These are phyloP conservation scores for Saturnispora gosingensis DNA, from an alignment of 805 yeast species.

Conservation along the genomic window DNA sequence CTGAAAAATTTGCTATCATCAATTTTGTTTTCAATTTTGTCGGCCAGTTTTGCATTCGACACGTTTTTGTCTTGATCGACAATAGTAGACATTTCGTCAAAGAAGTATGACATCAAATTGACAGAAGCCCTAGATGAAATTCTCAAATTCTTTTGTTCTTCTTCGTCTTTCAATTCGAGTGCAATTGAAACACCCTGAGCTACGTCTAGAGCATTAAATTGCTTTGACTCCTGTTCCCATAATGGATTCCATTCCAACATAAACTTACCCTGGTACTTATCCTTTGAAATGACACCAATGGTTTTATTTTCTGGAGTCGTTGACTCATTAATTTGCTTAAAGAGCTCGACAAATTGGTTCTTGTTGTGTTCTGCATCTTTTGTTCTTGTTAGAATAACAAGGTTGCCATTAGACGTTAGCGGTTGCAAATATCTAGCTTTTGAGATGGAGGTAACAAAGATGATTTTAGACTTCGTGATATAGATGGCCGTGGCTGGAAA, in stretches of 20 bases:
- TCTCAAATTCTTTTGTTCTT: slow-evolving; percentile 55
- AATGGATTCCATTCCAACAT: slow-evolving; percentile 66
- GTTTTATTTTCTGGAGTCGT: slow-evolving; percentile 29
- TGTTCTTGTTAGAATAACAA: slow-evolving; percentile 60
- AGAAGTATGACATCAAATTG: slow-evolving; percentile 70
- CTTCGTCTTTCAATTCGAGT: slow-evolving; percentile 70
- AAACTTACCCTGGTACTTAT: slow-evolving; percentile 74
- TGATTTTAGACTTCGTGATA: slow-evolving; percentile 48
- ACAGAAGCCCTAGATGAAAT: slow-evolving; percentile 71
- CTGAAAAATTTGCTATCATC: slow-evolving; percentile 68
- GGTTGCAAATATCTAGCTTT: slow-evolving; percentile 73
- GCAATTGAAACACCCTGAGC: slow-evolving; percentile 44
- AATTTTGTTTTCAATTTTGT: slow-evolving; percentile 69
- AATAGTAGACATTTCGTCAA: slow-evolving; percentile 77
- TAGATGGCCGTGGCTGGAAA: slow-evolving; percentile 84
- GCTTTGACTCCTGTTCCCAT: slow-evolving; percentile 25
- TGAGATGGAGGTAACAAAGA: slow-evolving; percentile 70
- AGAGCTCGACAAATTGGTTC: slow-evolving; percentile 50
- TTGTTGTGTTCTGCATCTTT: slow-evolving; percentile 75
- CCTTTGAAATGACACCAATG: slow-evolving; percentile 67
- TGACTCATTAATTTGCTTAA: slow-evolving; percentile 35
- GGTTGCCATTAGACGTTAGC: slow-evolving; percentile 33
- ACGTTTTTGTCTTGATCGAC: slow-evolving; percentile 81
- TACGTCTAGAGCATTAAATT: slow-evolving; percentile 43
- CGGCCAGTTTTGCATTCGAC: slow-evolving; percentile 63